These are phyloP conservation scores for Eimeria sp. DNA, from an alignment of 169 alveolate genomes.

Conservation along the genomic window DNA sequence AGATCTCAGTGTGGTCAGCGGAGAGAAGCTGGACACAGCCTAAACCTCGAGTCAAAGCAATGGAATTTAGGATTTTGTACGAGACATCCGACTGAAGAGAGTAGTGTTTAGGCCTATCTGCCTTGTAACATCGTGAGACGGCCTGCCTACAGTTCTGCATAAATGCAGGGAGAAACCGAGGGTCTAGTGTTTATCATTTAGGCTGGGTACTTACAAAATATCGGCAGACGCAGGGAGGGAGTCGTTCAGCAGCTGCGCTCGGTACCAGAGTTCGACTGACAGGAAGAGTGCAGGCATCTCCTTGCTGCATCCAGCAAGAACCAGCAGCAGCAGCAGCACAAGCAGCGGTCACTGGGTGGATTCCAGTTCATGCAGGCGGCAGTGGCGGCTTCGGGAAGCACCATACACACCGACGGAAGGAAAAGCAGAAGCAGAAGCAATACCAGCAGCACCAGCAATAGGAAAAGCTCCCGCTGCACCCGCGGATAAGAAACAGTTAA, in stretches of 20 bases:
- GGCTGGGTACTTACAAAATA: background rate
- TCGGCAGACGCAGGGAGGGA: background rate
- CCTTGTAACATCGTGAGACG: too few species aligned
- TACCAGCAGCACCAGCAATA: background rate
- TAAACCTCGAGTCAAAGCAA: too few species aligned
- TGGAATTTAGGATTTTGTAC: background rate
- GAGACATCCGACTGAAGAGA: background rate
- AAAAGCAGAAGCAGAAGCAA: background rate
- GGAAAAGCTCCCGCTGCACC: background rate
- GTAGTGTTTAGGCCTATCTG: background rate
- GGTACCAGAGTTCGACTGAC: constrained; percentile 14
- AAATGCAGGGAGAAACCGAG: background rate
- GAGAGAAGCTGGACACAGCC: too few species aligned
- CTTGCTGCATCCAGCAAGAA: background rate
- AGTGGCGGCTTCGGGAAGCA: too few species aligned
- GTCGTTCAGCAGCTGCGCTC: constrained; percentile 21
- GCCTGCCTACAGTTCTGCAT: too few species aligned
- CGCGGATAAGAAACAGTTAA: background rate
- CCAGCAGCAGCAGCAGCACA: background rate
- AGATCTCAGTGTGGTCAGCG: too few species aligned
- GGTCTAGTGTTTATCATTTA: background rate
- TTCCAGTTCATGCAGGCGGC: background rate
- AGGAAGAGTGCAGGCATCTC: constrained; percentile 3
- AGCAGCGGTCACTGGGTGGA: background rate
- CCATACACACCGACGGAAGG: background rate